Base-by-base conservation (phyloP, 768 basidiomycete species). In the Boletus huronensis region DNA sequence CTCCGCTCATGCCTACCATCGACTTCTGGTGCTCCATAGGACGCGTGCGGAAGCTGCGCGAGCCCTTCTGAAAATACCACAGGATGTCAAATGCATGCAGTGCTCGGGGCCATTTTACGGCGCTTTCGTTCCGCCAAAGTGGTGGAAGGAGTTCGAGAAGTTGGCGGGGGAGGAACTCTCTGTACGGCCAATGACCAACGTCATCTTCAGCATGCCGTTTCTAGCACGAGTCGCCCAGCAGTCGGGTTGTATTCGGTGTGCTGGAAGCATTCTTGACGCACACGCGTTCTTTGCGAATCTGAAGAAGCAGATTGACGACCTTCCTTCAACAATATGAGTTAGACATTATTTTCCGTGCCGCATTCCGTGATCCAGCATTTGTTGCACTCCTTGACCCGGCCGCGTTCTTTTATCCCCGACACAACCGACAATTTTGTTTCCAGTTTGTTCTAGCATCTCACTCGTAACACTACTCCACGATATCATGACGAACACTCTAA, bases 1-100 rank as follows among this genome's bases (percentile, higher is more conserved):
- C 65, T 77, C 81, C 3, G 88, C 84, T n/a, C 82, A 79, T 59
- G 78, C 83, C 23, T 89, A 87, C 59, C 82, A 84, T 61, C 80
- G 77, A 10, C 79, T 89, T 42, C 75, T 88, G 28, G 72, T 77
- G 14, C 77, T 88, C 25, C 85, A 88, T 60, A 78, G 75, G 26
- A 71, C 70, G 13, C 83, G 87, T 7, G 74, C 77, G 1, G 65
- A 70, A 7, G 77, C 78, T 2, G 83, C 84, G 2, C 69, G 74
- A 29, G 73, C 72, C 13, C 66, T 83, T 38, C 66, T 88, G 8
- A 70, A 74, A 54, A 64, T 73, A 19, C 71, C 79, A 0, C 74
- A 76, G 3, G 75, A 79, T 32, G 63, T 85, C 58, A 82, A 82
- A 67, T 89, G 88, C 69, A 79, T 83, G 72, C 81, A 84, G 56